Evolutionary conservation across 176 grass and related monocot genomes (phyloP), one percentile per base, ranked within the genome.

Genomic region (Zoysia japonica): DNA sequence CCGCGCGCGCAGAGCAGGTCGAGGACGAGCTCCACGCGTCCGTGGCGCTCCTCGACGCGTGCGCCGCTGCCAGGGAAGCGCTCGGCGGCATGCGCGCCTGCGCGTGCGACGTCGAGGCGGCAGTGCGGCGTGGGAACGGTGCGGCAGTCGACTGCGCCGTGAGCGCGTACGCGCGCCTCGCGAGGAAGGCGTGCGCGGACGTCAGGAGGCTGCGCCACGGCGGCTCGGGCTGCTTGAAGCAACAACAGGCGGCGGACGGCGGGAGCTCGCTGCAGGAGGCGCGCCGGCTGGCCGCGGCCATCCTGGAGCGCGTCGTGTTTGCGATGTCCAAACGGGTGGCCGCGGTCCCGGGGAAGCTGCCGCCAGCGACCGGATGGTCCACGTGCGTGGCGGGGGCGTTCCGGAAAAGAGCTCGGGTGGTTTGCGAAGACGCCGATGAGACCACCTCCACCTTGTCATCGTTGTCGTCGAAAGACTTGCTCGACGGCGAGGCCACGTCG

Each of bases 11-110:
- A 9, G 64, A 55, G 8, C 47, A 70, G 48, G 64, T 88, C 64
- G 86, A 88, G 37, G 70, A 69, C 65, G 86, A 88, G 86, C 76
- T 84, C 5, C 81, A 80, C 64, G 76, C 55, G 53, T 88, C 86
- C 12, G 76, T 80, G 63, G 63, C 40, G 64, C 70, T 88, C 40
- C 70, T 88, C 11, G 86, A 88, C 81, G 55, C 81, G 40, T 88
- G 81, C 55, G 76, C 81, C 47, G 81, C 86, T 5, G 81, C 64
- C 47, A 55, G 80, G 75, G 80, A 88, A 52, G 76, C 52, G 45
- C 39, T 88, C 52, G 45, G 46, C 20, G 47, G 54, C 15, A 84
- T 88, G 86, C 86, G 86, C 16, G 70, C 55, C 5, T 47, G 70
- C 54, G 86, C 55, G 40, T 16, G 74, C n/a, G 70, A 69, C 64